phyloP scores from a whole-genome alignment of 768 basidiomycete genomes.

The Chalciporus sphaerocephalus region DNA sequence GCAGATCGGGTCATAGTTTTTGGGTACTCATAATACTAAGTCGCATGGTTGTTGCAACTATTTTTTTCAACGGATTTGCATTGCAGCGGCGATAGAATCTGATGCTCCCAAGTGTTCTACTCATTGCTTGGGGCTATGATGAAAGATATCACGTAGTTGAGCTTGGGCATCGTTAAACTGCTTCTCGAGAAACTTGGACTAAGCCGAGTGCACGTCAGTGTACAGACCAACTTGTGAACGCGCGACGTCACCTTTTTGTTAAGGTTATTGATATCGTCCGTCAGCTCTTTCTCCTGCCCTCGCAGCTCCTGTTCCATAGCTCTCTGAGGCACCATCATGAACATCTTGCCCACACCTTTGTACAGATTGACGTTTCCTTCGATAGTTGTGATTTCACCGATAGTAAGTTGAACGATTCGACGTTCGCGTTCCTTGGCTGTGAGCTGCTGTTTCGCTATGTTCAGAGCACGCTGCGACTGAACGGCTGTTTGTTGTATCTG shows the following conservation, averaged over 20 bases:
- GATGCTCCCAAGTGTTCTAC: slow-evolving; percentile 8
- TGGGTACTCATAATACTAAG: slow-evolving; percentile 1
- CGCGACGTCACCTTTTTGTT: slow-evolving; percentile 71
- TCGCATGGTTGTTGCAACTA: background rate
- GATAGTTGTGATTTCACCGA: slow-evolving; percentile 71
- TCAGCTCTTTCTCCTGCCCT: slow-evolving; percentile 72
- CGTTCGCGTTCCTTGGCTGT: slow-evolving; percentile 82
- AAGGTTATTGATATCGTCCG: slow-evolving; percentile 77
- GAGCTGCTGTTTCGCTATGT: slow-evolving; percentile 69
- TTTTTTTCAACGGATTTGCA: slow-evolving; percentile 4
- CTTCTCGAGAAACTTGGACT: slow-evolving; percentile 92
- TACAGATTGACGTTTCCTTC: slow-evolving; percentile 77
- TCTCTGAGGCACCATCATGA: slow-evolving; percentile 78
- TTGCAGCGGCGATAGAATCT: slow-evolving; percentile 1
- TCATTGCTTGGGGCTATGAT: slow-evolving; percentile 26
- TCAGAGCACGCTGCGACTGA: slow-evolving; percentile 76
- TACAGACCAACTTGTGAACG: background rate
- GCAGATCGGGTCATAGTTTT: background rate
- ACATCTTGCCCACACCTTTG: slow-evolving; percentile 97
- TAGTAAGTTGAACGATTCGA: slow-evolving; percentile 84
- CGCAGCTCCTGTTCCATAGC: slow-evolving; percentile 77
- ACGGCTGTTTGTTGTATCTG: slow-evolving; percentile 92
- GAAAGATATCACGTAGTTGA: slow-evolving; percentile 74
- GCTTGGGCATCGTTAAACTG: slow-evolving; percentile 87
- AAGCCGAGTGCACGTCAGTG: background rate